These are phyloP conservation scores for Medicago arabica DNA, from an alignment of 306 rosid genomes.

Conservation along the genomic window DNA sequence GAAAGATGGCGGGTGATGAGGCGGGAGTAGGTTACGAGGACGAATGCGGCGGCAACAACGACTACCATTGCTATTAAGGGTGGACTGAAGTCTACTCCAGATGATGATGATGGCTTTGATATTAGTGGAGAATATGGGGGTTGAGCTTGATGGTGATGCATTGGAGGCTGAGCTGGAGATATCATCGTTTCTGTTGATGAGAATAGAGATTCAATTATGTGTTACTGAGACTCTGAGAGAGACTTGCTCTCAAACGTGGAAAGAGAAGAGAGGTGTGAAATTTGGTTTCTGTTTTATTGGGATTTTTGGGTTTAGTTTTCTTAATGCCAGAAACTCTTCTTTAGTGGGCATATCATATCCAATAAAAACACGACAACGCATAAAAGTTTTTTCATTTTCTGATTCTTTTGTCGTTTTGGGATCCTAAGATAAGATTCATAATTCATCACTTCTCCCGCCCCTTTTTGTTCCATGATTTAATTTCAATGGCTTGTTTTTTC, in stretches of 20 bases:
- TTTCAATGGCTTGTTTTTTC: too few relatives aligned
- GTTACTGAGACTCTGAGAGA: background rate
- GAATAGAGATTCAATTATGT: background rate
- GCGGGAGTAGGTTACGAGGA: slow-evolving; percentile 84
- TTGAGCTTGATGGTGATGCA: background rate
- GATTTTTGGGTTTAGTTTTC: background rate
- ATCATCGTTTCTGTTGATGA: background rate
- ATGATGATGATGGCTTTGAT: slow-evolving; percentile 46
- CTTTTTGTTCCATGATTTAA: too few relatives aligned
- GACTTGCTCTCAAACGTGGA: background rate
- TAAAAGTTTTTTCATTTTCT: too few relatives aligned
- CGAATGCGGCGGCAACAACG: slow-evolving; percentile 80
- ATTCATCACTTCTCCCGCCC: too few relatives aligned
- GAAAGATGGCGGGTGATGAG: slow-evolving; percentile 82
- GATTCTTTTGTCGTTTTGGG: too few relatives aligned
- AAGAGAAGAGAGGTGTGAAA: background rate
- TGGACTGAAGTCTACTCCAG: slow-evolving; percentile 86
- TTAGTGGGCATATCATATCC: too few relatives aligned
- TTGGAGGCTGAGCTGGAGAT: slow-evolving; percentile 17
- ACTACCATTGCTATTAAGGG: slow-evolving; percentile 93
- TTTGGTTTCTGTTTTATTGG: background rate
- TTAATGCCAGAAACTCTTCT: background rate
- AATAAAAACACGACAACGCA: too few relatives aligned
- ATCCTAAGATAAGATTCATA: too few relatives aligned
- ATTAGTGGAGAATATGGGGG: background rate